phyloP scores from a whole-genome alignment of 2,329 filamentous ascomycete species.

The Claviceps paspali region DNA sequence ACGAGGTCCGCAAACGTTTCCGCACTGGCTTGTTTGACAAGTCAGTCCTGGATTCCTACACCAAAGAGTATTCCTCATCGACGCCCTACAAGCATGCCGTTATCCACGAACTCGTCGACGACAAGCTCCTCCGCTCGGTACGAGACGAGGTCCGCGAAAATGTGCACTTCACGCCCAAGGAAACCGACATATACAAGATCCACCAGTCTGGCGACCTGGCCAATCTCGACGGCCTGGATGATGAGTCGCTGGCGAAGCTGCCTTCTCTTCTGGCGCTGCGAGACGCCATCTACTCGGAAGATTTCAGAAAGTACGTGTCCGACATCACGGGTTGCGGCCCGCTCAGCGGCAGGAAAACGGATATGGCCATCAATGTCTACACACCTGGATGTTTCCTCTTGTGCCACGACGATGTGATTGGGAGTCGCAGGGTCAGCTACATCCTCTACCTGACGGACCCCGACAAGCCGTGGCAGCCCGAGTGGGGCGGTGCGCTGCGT shows the following conservation, averaged over 20 bases:
- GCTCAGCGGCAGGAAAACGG: constrained; percentile 83
- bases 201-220: constrained; percentile 96
- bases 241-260: constrained; percentile 68
- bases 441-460: constrained; percentile 93
- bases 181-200: constrained; percentile 99
- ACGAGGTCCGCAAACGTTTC: constrained; percentile 44
- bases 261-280: constrained; percentile 85
- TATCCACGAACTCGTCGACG: constrained; percentile 66
- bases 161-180: constrained; percentile 92
- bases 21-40: constrained; percentile 50
- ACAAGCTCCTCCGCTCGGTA: constrained; percentile 68
- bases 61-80: constrained; percentile 45
- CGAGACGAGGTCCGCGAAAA: constrained; percentile 80
- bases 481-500: constrained; percentile 86
- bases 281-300: constrained; percentile 81
- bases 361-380: constrained; percentile 99
- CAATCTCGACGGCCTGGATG: constrained; percentile 86
- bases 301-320: constrained; percentile 81
- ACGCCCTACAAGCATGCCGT: constrained; percentile 82
- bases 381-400: constrained; percentile 89
- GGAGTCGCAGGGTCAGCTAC: constrained; percentile 89
- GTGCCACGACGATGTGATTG: constrained; percentile 97
- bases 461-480: constrained; percentile 73
- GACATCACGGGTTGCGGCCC: constrained; percentile 74
- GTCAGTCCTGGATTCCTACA: constrained; percentile 42